phyloP scores from a whole-genome alignment of 768 basidiomycete species.

The Agaricus subrufescens region DNA sequence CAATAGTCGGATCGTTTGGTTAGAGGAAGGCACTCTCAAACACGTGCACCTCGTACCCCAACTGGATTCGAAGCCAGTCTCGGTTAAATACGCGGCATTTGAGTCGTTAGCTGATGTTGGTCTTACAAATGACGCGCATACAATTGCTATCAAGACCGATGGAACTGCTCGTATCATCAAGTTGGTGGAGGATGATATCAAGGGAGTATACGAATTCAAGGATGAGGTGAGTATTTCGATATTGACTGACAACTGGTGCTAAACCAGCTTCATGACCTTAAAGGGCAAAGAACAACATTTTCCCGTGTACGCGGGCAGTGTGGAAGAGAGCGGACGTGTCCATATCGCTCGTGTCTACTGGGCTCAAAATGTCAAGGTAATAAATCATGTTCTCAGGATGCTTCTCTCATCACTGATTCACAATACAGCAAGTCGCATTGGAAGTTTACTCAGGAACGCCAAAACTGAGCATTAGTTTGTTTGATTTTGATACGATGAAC shows the following conservation, averaged over 20 bases:
- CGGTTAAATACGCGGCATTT: slow-evolving; percentile 42
- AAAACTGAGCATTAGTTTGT: background rate
- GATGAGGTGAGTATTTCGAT: slow-evolving; percentile 37
- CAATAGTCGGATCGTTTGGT: slow-evolving; percentile 36
- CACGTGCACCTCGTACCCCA: slow-evolving; percentile 46
- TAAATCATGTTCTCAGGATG: background rate
- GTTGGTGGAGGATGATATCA: slow-evolving; percentile 37
- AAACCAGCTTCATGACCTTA: slow-evolving; percentile 26
- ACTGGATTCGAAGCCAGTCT: slow-evolving; percentile 42
- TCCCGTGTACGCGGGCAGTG: slow-evolving; percentile 54
- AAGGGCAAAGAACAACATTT: slow-evolving; percentile 36
- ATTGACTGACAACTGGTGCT: background rate
- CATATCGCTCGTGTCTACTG: slow-evolving; percentile 65
- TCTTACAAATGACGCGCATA: slow-evolving; percentile 46
- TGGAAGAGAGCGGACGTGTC: slow-evolving; percentile 43
- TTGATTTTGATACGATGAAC: slow-evolving; percentile 10
- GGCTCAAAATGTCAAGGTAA: slow-evolving; percentile 54
- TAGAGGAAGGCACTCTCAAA: slow-evolving; percentile 46
- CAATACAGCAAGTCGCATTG: slow-evolving; percentile 41
- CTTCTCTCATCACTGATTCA: slow-evolving; percentile 4
- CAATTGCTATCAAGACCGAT: slow-evolving; percentile 54
- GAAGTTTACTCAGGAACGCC: slow-evolving; percentile 24
- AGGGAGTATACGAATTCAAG: slow-evolving; percentile 50
- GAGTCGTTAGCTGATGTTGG: slow-evolving; percentile 57
- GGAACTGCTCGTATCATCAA: slow-evolving; percentile 55